A percentile compares a stretch with the other conserved stretches of the same genome.
phyloP scores from a whole-genome alignment of 805 yeast species.

The Cephaloascus albidus region DNA sequence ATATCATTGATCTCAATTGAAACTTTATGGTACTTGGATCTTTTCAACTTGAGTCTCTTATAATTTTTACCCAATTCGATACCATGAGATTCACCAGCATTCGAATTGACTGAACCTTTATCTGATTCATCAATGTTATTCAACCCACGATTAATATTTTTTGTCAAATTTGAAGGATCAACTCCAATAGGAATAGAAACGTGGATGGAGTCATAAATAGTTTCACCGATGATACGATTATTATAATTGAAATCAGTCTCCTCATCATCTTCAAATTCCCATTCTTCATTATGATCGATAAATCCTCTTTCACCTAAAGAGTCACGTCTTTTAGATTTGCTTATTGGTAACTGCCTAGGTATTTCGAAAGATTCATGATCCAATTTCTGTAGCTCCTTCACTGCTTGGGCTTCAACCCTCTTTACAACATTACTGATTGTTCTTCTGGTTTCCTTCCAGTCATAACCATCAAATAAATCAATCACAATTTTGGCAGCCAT shows the following conservation, averaged over 20 bases:
- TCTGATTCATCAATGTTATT: background rate
- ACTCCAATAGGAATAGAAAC: conserved; percentile 45
- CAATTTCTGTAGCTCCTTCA: conserved; percentile 13
- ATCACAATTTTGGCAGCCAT: conserved; percentile 30
- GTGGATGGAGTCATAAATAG: conserved; percentile 73
- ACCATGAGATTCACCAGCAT: background rate
- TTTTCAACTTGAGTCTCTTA: conserved; percentile 45
- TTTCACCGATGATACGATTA: conserved; percentile 39
- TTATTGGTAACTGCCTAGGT: background rate
- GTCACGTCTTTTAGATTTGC: conserved; percentile 2
- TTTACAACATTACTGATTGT: conserved; percentile 58
- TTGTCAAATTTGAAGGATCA: conserved; percentile 36
- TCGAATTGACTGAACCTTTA: background rate
- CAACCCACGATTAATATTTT: conserved; percentile 45
- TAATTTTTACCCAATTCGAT: conserved; percentile 10
- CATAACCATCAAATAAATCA: conserved; percentile 80
- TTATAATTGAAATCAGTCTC: conserved; percentile 6
- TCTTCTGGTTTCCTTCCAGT: conserved; percentile 73
- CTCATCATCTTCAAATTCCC: conserved; percentile 2
- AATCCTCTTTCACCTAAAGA: conserved; percentile 1
- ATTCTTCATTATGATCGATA: background rate
- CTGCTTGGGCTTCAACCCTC: conserved; percentile 44
- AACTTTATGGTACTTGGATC: conserved; percentile 57
- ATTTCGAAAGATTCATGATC: background rate
- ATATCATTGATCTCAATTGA: conserved; percentile 47